phyloP scores from a whole-genome alignment of 2,329 filamentous ascomycete species.

The Sclerotinia minor region DNA sequence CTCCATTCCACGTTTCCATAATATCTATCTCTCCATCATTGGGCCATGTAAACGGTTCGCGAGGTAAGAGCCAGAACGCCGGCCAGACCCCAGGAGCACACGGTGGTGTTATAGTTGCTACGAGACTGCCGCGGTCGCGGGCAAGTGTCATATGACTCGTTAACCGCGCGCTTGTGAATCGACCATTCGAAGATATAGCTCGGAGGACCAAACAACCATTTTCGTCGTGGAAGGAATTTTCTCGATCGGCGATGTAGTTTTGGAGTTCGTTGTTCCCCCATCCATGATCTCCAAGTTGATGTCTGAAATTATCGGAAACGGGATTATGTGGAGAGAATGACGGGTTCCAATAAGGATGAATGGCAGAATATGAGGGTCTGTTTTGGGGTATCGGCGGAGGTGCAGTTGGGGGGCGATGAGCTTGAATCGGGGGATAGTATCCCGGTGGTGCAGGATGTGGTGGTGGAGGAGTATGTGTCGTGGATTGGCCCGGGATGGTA shows the following conservation, averaged over 20 bases:
- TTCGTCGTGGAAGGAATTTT: slow-evolving; percentile 56
- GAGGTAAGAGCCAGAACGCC: slow-evolving; percentile 60
- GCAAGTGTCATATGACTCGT: slow-evolving; percentile 54
- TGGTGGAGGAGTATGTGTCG: slow-evolving; percentile 7
- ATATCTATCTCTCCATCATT: slow-evolving; percentile 61
- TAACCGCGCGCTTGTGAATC: slow-evolving; percentile 57
- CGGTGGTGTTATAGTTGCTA: slow-evolving; percentile 53
- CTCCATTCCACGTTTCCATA: slow-evolving; percentile 62
- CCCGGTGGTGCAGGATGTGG: slow-evolving; percentile 21
- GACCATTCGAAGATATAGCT: slow-evolving; percentile 48
- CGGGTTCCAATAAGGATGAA: slow-evolving; percentile 52
- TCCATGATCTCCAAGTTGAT: slow-evolving; percentile 56
- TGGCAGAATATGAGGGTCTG: slow-evolving; percentile 24
- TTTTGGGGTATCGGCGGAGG: slow-evolving; percentile 24
- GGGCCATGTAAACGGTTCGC: slow-evolving; percentile 59
- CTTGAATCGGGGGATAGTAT: slow-evolving; percentile 14
- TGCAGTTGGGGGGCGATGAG: slow-evolving; percentile 4
- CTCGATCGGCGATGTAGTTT: slow-evolving; percentile 52
- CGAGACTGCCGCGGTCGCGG: slow-evolving; percentile 53
- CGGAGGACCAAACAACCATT: slow-evolving; percentile 55
- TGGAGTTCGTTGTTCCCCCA: slow-evolving; percentile 64
- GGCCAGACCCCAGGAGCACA: slow-evolving; percentile 60
- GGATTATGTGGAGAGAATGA: slow-evolving; percentile 50
- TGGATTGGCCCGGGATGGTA: slow-evolving; percentile 22
- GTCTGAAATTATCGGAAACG: slow-evolving; percentile 55